Base-by-base conservation (phyloP, 306 rosid species). In the Leucaena leucocephala region DNA sequence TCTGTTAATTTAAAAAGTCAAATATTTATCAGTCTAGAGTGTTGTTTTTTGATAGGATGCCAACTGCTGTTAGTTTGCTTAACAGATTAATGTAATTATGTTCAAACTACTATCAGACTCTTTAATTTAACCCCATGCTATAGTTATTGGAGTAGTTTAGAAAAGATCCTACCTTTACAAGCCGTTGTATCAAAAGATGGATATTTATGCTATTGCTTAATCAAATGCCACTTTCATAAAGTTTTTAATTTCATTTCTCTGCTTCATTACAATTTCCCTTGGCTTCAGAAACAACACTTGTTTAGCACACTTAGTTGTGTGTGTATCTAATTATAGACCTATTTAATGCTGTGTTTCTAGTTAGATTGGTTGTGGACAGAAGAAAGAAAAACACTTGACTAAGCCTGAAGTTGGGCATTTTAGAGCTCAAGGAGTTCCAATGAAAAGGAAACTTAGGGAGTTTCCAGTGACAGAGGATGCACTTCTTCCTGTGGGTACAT, bases 311-410 rank as follows among this genome's bases (percentile, higher is more conserved):
- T 4, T 48, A 16, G 35, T 22, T 21, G 77, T 55, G 65, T 67
- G n/a, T 14, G 36, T 68, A 59, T 83, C 77, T 89, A 83, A 84
- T 79, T 77, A 79, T 71, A 70, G 57, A 52, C 68, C 67, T 71
- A 13, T 55, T 66, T 79, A 81, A 44, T 76, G 78, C 79, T 81
- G 75, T 83, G 84, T 81, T 86, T 83, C 81, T 93, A 87, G 99
- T 89, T 93, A 96, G 99, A 85, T 96, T 90, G 99, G 99, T 82
- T 96, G 94, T 78, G 99, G 99, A 55, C 99, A 96, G 88, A 96
- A 96, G 89, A 96, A 96, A 84, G 97, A 72, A 14, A 96, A 96
- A 55, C 99, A 96, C 70, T 80, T 96, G 92, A 89, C 90, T 27
- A 96, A 96, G 85, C 87, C 99, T 64, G 99, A 93, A 76, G 91